Base-by-base conservation (phyloP, 1,284 basidiomycete species). In the Trametes hirsuta region DNA sequence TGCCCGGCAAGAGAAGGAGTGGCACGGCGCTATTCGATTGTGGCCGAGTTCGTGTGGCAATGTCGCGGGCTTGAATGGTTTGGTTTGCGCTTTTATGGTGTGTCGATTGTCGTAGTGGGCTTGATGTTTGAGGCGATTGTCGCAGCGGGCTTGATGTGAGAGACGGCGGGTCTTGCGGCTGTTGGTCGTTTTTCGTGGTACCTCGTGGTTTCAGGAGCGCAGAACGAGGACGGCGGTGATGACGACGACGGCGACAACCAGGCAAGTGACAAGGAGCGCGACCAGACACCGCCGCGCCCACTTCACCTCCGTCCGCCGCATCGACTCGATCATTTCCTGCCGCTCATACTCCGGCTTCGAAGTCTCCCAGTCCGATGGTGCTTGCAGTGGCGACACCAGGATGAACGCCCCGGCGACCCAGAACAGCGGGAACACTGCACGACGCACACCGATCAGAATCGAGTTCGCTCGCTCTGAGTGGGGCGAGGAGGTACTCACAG, bases 391-490 rank as follows among this genome's bases (percentile, higher is more conserved):
- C 8, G 70, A 73, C 58, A 77, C 68, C 46, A 80, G 68, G 62
- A 80, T 73, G 63, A 75, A 69, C 45, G 73, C 68, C 8, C 79
- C 79, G 5, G 78, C 65, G 8, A 72, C 64, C 79, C 79, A 80
- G 66, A 81, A 79, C 22, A 77, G 59, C 5, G 78, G 79, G 67
- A 79, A 81, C 51, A 80, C 79, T 80, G 42, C 1, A 15, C 34
- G 1, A 25, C 14, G 15, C 12, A 6, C 53, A 41, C 55, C 44
- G n/a, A 24, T 52, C 21, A 59, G 45, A 21, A 30, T 15, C 39
- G 21, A 15, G 14, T 15, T 24, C 8, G 36, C 30, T 15, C n/a
- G 22, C 15, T 15, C 25, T 9, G 14, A n/a, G 24, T 1, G 35
- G 22, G 9, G 0, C 8, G 25, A 40, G 6, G 11, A 11, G 25